Percentiles rank a stretch among this genome's conserved stretches.
These are phyloP conservation scores for Misopates orontium DNA, from an alignment of 257 asterid genomes.

Conservation along the genomic window DNA sequence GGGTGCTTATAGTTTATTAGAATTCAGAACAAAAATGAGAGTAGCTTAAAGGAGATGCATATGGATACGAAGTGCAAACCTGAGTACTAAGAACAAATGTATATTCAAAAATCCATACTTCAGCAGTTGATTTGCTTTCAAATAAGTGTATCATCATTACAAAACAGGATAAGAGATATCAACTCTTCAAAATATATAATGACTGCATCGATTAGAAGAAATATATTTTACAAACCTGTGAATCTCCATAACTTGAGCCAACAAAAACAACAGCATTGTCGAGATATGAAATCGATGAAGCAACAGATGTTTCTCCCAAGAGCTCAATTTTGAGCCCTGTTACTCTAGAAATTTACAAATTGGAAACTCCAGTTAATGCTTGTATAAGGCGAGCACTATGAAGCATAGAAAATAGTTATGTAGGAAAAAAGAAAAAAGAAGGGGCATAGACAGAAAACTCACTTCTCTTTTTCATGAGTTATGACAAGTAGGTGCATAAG, in stretches of 20 bases:
- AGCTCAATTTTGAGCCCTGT: conserved; percentile 90
- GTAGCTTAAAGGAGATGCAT: background rate
- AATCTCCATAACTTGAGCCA: conserved; percentile 95
- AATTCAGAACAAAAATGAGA: background rate
- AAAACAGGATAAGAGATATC: background rate
- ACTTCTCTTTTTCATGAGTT: conserved; percentile 92
- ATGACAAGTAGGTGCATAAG: conserved; percentile 80
- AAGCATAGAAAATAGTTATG: conserved; percentile 4
- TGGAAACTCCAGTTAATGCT: conserved; percentile 10
- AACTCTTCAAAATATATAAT: background rate
- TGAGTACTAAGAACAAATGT: background rate
- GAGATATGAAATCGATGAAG: conserved; percentile 86
- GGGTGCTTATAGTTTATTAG: background rate
- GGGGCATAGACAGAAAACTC: conserved; percentile 32
- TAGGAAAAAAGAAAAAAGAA: conserved; percentile 1
- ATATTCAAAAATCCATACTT: background rate
- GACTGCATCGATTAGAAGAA: too few species aligned
- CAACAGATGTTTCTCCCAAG: conserved; percentile 86
- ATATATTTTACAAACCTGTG: conserved; percentile 53
- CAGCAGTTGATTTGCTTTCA: background rate
- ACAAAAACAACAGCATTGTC: conserved; percentile 83
- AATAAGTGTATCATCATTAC: conserved; percentile 4
- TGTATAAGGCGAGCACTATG: conserved; percentile 13
- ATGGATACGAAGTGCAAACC: background rate
- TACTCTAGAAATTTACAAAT: conserved; percentile 48